A percentile compares a stretch with the other conserved stretches of the same genome.
phyloP scores from a whole-genome alignment of 495 filamentous ascomycete genomes.

The Lineolata rhizophorae region DNA sequence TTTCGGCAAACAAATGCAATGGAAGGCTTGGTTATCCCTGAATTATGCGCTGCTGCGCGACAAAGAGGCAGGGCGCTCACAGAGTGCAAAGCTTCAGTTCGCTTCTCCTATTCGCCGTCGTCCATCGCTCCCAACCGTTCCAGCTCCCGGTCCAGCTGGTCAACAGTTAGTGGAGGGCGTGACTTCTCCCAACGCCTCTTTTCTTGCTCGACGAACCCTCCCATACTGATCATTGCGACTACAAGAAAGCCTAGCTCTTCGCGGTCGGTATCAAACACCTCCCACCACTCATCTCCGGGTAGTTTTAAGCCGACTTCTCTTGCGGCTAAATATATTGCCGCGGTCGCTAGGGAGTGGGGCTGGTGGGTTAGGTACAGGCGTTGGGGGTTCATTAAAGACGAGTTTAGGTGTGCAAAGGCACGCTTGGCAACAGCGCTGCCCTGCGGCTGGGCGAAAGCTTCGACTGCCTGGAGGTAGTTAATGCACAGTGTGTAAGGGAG shows the following conservation, averaged over 20 bases:
- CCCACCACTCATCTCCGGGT: conserved; percentile 80
- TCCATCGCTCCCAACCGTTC: no score
- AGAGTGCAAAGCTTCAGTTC: no score
- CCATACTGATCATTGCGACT: conserved; percentile 62
- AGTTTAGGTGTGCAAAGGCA: conserved; percentile 58
- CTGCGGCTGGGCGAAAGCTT: conserved; percentile 24
- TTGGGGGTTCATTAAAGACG: conserved; percentile 66
- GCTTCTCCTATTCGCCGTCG: no score
- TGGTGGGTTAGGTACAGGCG: conserved; percentile 83
- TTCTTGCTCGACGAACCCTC: conserved; percentile 41
- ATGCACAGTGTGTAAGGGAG: conserved; percentile 75
- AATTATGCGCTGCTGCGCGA: no score
- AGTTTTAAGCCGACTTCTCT: conserved; percentile 55
- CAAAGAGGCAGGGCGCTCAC: no score
- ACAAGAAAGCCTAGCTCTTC: conserved; percentile 91
- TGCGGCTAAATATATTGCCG: conserved; percentile 76
- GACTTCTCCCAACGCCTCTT: conserved; percentile 23
- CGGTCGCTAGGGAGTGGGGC: conserved; percentile 62
- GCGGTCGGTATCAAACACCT: conserved; percentile 91
- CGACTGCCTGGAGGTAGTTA: conserved; percentile 81
- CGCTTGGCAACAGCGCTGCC: conserved; percentile 29
- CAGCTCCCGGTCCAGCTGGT: conserved; percentile 38
- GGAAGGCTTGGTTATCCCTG: no score
- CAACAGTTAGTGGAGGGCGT: conserved; percentile 23
- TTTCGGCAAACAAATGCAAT: no score